These are phyloP conservation scores for Vinca minor DNA, from an alignment of 257 asterid genomes.

Conservation along the genomic window DNA sequence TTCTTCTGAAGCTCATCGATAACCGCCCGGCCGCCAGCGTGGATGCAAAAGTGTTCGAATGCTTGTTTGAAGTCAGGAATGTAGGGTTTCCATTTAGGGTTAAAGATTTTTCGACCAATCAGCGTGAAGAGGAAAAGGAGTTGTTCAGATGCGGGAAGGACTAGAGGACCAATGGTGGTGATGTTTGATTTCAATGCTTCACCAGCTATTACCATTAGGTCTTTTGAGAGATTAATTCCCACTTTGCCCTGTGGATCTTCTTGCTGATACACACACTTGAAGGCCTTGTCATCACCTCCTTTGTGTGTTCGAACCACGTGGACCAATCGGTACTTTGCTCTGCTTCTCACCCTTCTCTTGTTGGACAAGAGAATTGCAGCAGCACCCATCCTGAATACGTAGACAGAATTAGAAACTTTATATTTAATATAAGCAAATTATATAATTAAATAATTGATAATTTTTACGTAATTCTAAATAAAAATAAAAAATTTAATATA, in stretches of 20 bases:
- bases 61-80: slow-evolving; percentile 83
- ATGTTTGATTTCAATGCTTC: slow-evolving; percentile 81
- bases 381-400: slow-evolving; percentile 82
- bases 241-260: slow-evolving; percentile 74
- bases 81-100: slow-evolving; percentile 78
- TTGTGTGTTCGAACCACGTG: slow-evolving; percentile 87
- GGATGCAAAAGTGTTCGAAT: slow-evolving; percentile 77
- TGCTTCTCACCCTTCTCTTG: slow-evolving; percentile 43
- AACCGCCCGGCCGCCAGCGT: slow-evolving; percentile 84
- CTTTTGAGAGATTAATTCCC: slow-evolving; percentile 69
- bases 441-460: no score
- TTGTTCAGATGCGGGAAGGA: slow-evolving; percentile 79
- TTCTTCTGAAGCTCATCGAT: slow-evolving; percentile 87
- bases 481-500: no score
- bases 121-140: slow-evolving; percentile 66
- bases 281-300: slow-evolving; percentile 79
- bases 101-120: slow-evolving; percentile 67
- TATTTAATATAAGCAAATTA: no score
- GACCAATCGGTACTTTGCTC: slow-evolving; percentile 58
- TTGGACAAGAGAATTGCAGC: slow-evolving; percentile 72
- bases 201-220: slow-evolving; percentile 80
- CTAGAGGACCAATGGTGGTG: slow-evolving; percentile 75
- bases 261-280: slow-evolving; percentile 61
- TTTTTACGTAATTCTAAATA: no score
- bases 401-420: no score